Evolutionary conservation across 2,329 filamentous ascomycete genomes (phyloP), one percentile per base, ranked within the genome.

Genomic region (Epichloe gansuensis): DNA sequence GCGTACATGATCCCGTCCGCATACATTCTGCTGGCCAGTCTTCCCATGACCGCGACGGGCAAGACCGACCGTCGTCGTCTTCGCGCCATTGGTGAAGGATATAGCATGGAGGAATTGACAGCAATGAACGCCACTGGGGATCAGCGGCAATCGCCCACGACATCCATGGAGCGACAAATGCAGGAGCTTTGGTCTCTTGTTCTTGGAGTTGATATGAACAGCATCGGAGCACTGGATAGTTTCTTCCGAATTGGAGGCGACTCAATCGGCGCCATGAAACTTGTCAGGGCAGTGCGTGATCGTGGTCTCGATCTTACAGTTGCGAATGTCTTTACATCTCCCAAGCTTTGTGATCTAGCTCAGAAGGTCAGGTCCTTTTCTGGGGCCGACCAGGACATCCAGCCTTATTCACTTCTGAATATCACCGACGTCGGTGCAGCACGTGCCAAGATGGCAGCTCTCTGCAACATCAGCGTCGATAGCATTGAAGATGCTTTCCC

Each of bases 221-320:
- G 44, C 12, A 59, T 60, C 34, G 50, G 51, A 9, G 47, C 48
- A 15, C 44, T 55, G 36, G 53, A 58, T 15, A 55, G 47, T 35
- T 58, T 60, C 34, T 23, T 56, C 11, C 41, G 50, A 13, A 38
- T 56, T 68, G 2, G 71, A 70, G 4, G 53, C 56, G 34, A 80
- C 74, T 61, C 59, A 13, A 57, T 62, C 39, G 53, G 48, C 13
- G 57, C 57, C 11, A 57, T 57, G 44, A 47, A 38, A 2, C 40
- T 57, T 3, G 51, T 52, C 5, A 31, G 47, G 21, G 31, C 21
- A 6, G 36, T 47, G 3, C 49, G 50, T 1, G 47, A 53, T 12
- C 12, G 13, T 2, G 48, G 51, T 2, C 40, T 54, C 27, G 38
- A 31, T 31, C 13, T 53, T 3, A 50, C 66, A 15, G 67, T 65